Evolutionary conservation across 1,139 yeast species (phyloP).

Genomic region (Meyerozyma smithsonii): DNA sequence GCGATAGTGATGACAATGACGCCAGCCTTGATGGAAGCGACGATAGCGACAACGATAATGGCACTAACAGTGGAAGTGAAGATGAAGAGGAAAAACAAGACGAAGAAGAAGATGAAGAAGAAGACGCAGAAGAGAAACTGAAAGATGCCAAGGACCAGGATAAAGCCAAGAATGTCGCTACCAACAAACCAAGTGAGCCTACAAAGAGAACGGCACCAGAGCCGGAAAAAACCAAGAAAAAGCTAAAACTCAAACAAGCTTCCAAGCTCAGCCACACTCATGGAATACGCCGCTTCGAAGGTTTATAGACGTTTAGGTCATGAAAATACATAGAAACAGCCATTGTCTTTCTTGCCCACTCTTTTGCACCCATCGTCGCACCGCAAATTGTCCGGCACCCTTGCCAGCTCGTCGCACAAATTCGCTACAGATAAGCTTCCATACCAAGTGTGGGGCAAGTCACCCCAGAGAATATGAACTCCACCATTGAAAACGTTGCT

Average conservation of each 20-base stretch:
- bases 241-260: slow-evolving; percentile 29
- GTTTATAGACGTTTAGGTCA: slow-evolving; percentile 26
- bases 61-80: slow-evolving; percentile 7
- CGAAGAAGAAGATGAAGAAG: slow-evolving; percentile 1
- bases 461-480: slow-evolving; percentile 9
- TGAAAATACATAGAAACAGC: neutral
- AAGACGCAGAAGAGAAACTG: neutral
- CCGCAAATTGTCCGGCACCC: neutral
- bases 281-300: slow-evolving; percentile 68
- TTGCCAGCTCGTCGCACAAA: neutral
- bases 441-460: neutral
- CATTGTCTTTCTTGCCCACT: neutral
- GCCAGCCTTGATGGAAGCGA: no score
- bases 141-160: neutral
- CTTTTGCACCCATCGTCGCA: slow-evolving; percentile 2
- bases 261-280: slow-evolving; percentile 52
- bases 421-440: neutral
- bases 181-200: neutral
- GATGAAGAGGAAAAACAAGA: slow-evolving; percentile 11
- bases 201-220: neutral
- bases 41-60: slow-evolving; percentile 1
- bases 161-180: slow-evolving; percentile 5
- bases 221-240: slow-evolving; percentile 16
- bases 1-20: slow-evolving; percentile 11
- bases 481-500: slow-evolving; percentile 60